phyloP scores from a whole-genome alignment of 1,139 yeast genomes.

The Zygotorulaspora mrakii region DNA sequence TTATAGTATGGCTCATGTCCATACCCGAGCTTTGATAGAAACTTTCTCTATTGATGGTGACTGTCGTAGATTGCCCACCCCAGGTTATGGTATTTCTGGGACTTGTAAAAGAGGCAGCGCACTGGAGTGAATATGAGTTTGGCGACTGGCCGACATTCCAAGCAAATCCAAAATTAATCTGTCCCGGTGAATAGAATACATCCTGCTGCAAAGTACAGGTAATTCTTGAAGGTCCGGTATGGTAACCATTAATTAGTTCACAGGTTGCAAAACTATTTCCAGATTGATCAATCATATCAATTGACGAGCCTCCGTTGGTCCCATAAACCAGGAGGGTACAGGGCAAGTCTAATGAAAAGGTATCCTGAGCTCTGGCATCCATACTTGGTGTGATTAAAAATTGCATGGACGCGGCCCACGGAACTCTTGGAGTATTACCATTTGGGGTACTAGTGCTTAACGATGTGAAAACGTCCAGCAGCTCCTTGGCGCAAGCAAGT shows the following conservation, averaged over 20 bases:
- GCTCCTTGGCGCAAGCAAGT: background rate
- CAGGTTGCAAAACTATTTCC: background rate
- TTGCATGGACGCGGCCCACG: background rate
- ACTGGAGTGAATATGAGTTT: background rate
- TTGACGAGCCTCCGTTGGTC: background rate
- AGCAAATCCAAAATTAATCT: background rate
- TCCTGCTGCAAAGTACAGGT: background rate
- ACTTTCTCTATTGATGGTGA: background rate
- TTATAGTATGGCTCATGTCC: background rate
- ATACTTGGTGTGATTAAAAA: background rate
- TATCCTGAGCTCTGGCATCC: background rate
- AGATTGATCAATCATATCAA: background rate
- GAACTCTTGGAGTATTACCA: background rate
- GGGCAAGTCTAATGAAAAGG: background rate
- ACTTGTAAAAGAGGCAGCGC: background rate
- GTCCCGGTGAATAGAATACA: background rate
- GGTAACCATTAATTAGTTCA: background rate
- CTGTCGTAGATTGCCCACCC: background rate
- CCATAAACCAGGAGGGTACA: background rate
- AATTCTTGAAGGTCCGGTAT: background rate
- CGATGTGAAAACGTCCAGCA: background rate
- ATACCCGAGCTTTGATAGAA: background rate
- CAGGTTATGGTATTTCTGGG: background rate
- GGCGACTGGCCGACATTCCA: background rate
- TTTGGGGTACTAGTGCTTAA: background rate